Conservation (phyloP, 805 yeast species). For the Saccharomyces mikatae region DNA sequence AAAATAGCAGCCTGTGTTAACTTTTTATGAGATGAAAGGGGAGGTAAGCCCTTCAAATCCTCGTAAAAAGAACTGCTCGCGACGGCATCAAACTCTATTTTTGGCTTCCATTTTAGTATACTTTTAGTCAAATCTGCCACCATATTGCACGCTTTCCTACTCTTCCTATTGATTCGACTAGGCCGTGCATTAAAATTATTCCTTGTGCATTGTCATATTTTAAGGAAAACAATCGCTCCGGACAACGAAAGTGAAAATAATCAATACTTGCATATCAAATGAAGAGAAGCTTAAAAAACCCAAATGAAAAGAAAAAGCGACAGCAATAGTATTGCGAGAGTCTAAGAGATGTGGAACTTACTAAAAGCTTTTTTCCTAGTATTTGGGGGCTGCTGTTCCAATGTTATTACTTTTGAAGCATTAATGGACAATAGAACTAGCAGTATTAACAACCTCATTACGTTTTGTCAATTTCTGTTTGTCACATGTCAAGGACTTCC, state of each 20-base stretch:
- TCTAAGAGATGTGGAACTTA: slow-evolving; percentile 4
- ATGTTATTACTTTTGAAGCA: slow-evolving; percentile 55
- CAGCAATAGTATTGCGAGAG: neutral
- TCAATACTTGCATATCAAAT: neutral
- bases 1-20: slow-evolving; percentile 19
- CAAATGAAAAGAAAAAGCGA: neutral
- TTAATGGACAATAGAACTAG: slow-evolving; percentile 33
- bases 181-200: neutral
- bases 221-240: neutral
- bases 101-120: neutral
- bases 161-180: neutral
- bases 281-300: neutral
- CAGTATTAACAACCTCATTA: slow-evolving; percentile 43
- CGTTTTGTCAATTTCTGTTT: slow-evolving; percentile 49
- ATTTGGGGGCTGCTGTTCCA: slow-evolving; percentile 69
- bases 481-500: slow-evolving; percentile 40
- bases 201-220: neutral
- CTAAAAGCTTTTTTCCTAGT: slow-evolving; percentile 31
- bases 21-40: slow-evolving; percentile 9
- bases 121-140: neutral
- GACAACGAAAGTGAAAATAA: neutral
- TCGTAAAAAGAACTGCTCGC: slow-evolving; percentile 6
- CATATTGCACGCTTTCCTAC: neutral
- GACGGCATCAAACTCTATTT: neutral
- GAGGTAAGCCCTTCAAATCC: slow-evolving; percentile 13